Evolutionary conservation across 202 grass and related monocot species (phyloP).

Genomic region (Dendrocalamus latiflorus): DNA sequence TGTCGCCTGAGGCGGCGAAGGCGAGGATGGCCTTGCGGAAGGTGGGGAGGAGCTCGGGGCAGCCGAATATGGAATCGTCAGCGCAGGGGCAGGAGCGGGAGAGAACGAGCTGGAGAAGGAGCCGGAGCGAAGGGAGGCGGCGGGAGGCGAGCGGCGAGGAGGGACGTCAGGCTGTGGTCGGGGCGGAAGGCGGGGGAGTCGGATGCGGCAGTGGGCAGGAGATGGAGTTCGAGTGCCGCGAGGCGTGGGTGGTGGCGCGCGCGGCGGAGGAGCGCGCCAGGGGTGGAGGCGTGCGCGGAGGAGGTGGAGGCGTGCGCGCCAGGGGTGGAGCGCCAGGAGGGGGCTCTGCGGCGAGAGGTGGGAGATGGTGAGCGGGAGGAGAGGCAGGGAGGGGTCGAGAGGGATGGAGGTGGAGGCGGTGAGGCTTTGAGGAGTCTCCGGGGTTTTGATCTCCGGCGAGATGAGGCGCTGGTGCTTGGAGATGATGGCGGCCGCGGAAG

Average conservation of each 20-base stretch:
- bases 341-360: slow-evolving; percentile 42
- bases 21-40: slow-evolving; percentile 60
- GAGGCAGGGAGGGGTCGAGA: slow-evolving; percentile 22
- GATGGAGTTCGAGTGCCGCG: slow-evolving; percentile 54
- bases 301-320: background rate
- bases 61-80: slow-evolving; percentile 77
- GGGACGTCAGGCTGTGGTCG: slow-evolving; percentile 53
- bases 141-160: slow-evolving; percentile 38
- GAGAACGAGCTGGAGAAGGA: slow-evolving; percentile 53
- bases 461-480: slow-evolving; percentile 53
- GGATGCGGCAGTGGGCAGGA: slow-evolving; percentile 48
- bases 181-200: slow-evolving; percentile 52
- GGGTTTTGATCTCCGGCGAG: slow-evolving; percentile 15
- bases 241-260: slow-evolving; percentile 53
- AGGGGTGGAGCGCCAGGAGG: slow-evolving; percentile 31
- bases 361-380: slow-evolving; percentile 44
- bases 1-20: slow-evolving; percentile 53
- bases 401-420: background rate
- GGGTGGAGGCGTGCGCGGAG: background rate
- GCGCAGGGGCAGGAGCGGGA: slow-evolving; percentile 62
- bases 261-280: slow-evolving; percentile 24
- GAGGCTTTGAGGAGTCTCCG: background rate
- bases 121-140: slow-evolving; percentile 43
- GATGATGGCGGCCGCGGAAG: slow-evolving; percentile 30
- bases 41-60: slow-evolving; percentile 60